Evolutionary conservation across 441 rosid species (phyloP).

Genomic region (Viola pubescens): DNA sequence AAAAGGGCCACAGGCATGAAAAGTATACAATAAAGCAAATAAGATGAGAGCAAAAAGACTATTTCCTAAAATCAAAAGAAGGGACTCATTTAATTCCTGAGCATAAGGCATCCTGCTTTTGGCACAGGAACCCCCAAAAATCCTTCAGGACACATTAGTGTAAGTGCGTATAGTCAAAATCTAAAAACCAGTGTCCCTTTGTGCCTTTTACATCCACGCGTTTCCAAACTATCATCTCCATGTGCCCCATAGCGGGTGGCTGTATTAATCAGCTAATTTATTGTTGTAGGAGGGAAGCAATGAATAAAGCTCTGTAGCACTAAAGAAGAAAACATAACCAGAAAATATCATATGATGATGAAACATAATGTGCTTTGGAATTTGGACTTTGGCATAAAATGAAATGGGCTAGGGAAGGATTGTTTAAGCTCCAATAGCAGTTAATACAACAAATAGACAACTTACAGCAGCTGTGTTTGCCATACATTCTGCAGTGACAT

Average conservation of each 20-base stretch:
- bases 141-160: not conserved
- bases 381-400: not conserved
- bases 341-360: not conserved
- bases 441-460: slow-evolving; percentile 16
- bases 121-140: not conserved
- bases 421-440: not conserved
- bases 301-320: not conserved
- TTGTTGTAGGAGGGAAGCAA: no score
- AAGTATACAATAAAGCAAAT: not conserved
- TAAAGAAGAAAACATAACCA: not conserved
- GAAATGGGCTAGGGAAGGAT: not conserved
- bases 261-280: not conserved
- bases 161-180: no score
- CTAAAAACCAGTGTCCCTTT: no score
- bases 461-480: slow-evolving; percentile 58
- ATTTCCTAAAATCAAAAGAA: not conserved
- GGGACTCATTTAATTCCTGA: not conserved
- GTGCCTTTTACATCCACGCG: no score
- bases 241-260: not conserved
- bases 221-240: no score
- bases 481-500: slow-evolving; percentile 63
- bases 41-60: not conserved
- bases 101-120: not conserved
- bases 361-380: not conserved
- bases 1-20: not conserved